Evolutionary conservation across 2,329 filamentous ascomycete genomes (phyloP), one percentile per base, ranked within the genome.

Genomic region (Penicillium crustosum): DNA sequence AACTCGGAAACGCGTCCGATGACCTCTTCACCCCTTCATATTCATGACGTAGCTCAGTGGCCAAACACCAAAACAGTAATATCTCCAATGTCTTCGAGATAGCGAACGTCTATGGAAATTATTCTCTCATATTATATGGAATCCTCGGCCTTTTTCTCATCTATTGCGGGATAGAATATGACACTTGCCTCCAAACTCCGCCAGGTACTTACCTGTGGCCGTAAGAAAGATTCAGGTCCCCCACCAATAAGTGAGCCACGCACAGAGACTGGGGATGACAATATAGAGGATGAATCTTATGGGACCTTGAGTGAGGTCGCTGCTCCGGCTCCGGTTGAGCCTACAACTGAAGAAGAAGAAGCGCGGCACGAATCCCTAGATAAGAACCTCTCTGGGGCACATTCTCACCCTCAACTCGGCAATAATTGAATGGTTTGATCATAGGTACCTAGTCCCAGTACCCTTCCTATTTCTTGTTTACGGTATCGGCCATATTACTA

Each of bases 11-110:
- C 15, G 7, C 12, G 9, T 27, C 49, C 54, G 41, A 41, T 13
- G 2, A 19, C 10, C 13, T 35, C 3, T 21, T 19, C 10, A 35
- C 19, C 17, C 8, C 25, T 53, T 33, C 35, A 57, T 57, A 41
- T 10, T 23, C 9, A 53, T 57, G 54, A 57, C 54, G 54, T 53
- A 47, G 27, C 8, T 17, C 2, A 27, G 54, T 57, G 49, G 54
- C 53, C 27, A 51, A 51, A 50, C 2, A 31, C n/a, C 3, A 21
- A 4, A 19, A 21, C 5, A 49, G 25, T n/a, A 5, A 19, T 5
- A 12, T 12, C 23, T 21, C 25, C 2, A 10, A 8, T 25, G 17
- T 44, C 15, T 52, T 35, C 19, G 9, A 44, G 19, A 44, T 13
- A 21, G n/a, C 1, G 12, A 4, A 6, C 2, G 25, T 19, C 6